These are phyloP conservation scores for Candolleomyces efflorescens DNA, from an alignment of 768 basidiomycete genomes.

Conservation along the genomic window DNA sequence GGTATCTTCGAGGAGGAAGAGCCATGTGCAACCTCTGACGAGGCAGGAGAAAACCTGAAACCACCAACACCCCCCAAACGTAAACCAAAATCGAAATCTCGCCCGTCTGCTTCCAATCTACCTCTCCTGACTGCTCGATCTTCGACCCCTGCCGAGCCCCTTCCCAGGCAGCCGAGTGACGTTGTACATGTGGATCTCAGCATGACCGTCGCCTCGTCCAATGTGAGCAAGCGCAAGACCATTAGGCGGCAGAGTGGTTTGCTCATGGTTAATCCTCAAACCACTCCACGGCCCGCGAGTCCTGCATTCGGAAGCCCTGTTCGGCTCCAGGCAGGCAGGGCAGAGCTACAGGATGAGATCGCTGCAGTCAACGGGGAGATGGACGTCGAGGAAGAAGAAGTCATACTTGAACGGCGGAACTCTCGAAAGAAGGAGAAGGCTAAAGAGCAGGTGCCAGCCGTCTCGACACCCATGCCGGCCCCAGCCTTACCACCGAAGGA, in stretches of 20 bases:
- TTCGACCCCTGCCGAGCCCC: constrained; percentile 28
- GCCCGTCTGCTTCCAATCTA: constrained; percentile 44
- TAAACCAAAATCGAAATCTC: constrained; percentile 44
- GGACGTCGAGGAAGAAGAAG: constrained; percentile 26
- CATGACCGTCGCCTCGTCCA: constrained; percentile 15
- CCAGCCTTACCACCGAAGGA: constrained; percentile 11
- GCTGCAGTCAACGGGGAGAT: constrained; percentile 29
- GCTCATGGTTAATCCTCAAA: constrained; percentile 39
- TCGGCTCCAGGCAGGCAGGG: constrained; percentile 50
- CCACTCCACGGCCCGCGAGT: constrained; percentile 55
- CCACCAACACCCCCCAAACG: constrained; percentile 36
- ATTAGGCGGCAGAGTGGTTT: constrained; percentile 52
- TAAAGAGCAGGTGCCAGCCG: constrained; percentile 5
- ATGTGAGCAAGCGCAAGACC: constrained; percentile 29
- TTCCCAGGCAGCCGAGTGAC: constrained; percentile 8
- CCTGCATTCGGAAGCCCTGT: constrained; percentile 67
- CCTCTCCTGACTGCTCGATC: constrained; percentile 41
- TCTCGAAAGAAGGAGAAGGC: constrained; percentile 7
- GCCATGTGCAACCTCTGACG: constrained; percentile 19
- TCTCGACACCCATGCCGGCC: neutral
- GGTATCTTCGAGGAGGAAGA: constrained; percentile 70
- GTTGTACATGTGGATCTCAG: constrained; percentile 20
- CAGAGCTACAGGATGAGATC: constrained; percentile 53
- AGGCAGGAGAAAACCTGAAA: constrained; percentile 37
- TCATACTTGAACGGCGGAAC: no score